phyloP scores from a whole-genome alignment of 148 eudicot genomes.

The Salicornia ramosissima region DNA sequence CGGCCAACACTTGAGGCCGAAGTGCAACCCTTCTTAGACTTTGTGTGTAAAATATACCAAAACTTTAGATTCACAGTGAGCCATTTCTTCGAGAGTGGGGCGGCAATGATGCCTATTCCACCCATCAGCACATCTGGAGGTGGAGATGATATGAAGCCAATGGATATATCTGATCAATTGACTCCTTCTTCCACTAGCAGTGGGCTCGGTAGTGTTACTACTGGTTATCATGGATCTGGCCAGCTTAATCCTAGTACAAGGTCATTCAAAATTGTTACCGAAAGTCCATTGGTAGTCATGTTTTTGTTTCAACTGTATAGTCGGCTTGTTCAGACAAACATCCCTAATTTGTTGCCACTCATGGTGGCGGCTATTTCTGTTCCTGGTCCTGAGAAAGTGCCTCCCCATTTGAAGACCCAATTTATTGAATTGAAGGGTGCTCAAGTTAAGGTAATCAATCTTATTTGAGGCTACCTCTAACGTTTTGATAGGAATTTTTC shows the following conservation, averaged over 20 bases:
- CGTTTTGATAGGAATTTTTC: not conserved
- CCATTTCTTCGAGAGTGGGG: slow-evolving; percentile 81
- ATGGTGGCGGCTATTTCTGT: slow-evolving; percentile 95
- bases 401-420: slow-evolving; percentile 76
- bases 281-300: slow-evolving; percentile 98
- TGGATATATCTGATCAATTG: slow-evolving; percentile 79
- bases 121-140: slow-evolving; percentile 37
- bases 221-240: slow-evolving; percentile 55
- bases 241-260: slow-evolving; percentile 91
- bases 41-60: slow-evolving; percentile 92
- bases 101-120: slow-evolving; percentile 50
- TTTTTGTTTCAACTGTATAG: slow-evolving; percentile 90
- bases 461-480: not conserved
- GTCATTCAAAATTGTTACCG: slow-evolving; percentile 91
- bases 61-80: slow-evolving; percentile 76
- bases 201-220: slow-evolving; percentile 25
- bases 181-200: slow-evolving; percentile 40
- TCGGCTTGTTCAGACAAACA: slow-evolving; percentile 92
- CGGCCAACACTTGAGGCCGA: slow-evolving; percentile 80
- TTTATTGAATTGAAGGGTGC: slow-evolving; percentile 92
- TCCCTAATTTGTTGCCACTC: slow-evolving; percentile 85
- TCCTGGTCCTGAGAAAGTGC: slow-evolving; percentile 93
- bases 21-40: slow-evolving; percentile 93
- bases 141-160: slow-evolving; percentile 73
- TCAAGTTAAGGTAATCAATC: slow-evolving; percentile 69